Percentiles rank a stretch among this genome's conserved stretches.
Conservation (phyloP, 2,329 filamentous ascomycete species). For the Talaromyces sp. region DNA sequence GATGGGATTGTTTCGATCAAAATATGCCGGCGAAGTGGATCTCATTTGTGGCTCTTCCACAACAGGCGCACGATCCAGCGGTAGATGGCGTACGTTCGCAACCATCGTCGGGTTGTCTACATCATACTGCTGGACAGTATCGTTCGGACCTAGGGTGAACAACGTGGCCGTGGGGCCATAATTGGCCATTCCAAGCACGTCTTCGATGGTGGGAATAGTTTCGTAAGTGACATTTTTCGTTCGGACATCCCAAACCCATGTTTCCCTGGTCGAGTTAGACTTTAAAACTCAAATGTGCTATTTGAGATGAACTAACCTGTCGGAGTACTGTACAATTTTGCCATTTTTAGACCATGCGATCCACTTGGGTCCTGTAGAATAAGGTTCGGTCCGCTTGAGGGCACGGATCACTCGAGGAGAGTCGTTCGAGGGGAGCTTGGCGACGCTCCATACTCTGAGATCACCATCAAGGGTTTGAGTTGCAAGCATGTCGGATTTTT, state of each 20-base stretch:
- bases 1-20: constrained; percentile 18
- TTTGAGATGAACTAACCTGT: constrained; percentile 60
- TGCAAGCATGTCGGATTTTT: constrained; percentile 97
- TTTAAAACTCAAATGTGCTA: neutral
- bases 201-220: constrained; percentile 75
- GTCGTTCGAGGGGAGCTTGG: constrained; percentile 68
- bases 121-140: constrained; percentile 92
- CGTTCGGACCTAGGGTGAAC: constrained; percentile 82
- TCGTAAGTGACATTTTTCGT: constrained; percentile 97
- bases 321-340: constrained; percentile 84
- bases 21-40: constrained; percentile 18
- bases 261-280: constrained; percentile 56
- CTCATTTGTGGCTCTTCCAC: constrained; percentile 56
- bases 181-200: constrained; percentile 74
- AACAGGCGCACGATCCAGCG: constrained; percentile 70
- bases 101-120: constrained; percentile 80
- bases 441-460: constrained; percentile 90
- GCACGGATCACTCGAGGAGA: constrained; percentile 84
- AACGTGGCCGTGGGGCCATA: constrained; percentile 87
- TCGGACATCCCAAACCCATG: constrained; percentile 90
- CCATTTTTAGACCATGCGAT: constrained; percentile 98
- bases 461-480: constrained; percentile 90
- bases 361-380: constrained; percentile 76
- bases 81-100: constrained; percentile 79
- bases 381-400: constrained; percentile 67